phyloP scores from a whole-genome alignment of 495 filamentous ascomycete species.

The Sphaerosporella brunnea region DNA sequence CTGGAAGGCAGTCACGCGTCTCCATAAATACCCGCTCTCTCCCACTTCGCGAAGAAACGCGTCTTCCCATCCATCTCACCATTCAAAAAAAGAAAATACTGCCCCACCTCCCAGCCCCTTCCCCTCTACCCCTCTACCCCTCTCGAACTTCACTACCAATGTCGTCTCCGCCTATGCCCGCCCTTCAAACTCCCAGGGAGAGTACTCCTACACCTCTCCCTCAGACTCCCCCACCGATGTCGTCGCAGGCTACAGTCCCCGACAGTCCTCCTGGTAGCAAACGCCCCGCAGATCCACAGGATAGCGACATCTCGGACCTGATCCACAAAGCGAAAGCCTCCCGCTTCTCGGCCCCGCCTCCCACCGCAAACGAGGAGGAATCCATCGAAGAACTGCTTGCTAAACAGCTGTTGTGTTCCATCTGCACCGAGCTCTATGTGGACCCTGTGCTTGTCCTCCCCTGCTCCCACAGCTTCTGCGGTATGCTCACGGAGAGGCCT shows the following conservation, averaged over 20 bases:
- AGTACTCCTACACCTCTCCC: background rate
- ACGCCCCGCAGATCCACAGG: background rate
- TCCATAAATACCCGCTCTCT: too few relatives aligned
- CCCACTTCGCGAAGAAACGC: too few relatives aligned
- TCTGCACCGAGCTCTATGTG: conserved; percentile 86
- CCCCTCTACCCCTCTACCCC: background rate
- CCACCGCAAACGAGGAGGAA: conserved; percentile 4
- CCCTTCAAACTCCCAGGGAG: background rate
- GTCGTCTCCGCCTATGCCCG: too few relatives aligned
- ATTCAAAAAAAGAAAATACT: background rate
- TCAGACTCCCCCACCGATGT: background rate
- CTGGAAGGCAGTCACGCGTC: too few relatives aligned
- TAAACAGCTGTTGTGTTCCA: conserved; percentile 31
- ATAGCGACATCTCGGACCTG: conserved; percentile 14
- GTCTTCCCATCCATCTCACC: background rate
- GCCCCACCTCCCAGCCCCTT: background rate
- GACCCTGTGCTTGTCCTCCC: conserved; percentile 87
- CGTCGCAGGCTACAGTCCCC: background rate
- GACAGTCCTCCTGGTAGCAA: background rate
- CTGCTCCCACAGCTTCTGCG: conserved; percentile 93
- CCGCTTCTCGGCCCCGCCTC: conserved; percentile 10
- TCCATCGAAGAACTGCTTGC: conserved; percentile 13
- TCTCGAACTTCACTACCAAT: too few relatives aligned
- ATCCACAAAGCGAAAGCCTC: conserved; percentile 20
- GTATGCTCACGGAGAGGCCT: conserved; percentile 30